phyloP scores from a whole-genome alignment of 345 rosid genomes.

The Luvunga scandens region DNA sequence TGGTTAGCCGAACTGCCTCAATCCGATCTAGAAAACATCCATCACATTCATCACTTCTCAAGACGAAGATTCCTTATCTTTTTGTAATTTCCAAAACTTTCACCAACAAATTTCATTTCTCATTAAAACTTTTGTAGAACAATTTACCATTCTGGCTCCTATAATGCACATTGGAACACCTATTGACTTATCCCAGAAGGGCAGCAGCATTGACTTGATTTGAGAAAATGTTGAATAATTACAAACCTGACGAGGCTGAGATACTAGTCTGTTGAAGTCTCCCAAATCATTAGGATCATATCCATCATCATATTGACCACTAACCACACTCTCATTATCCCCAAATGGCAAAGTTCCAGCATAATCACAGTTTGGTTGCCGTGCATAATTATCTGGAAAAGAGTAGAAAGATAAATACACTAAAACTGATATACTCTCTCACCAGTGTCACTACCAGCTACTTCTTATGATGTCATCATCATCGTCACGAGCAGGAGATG shows the following conservation, averaged over 20 bases:
- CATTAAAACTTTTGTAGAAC: not conserved
- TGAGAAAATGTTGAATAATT: not conserved
- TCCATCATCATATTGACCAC: not conserved
- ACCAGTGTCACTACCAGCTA: not conserved
- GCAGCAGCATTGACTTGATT: conserved; percentile 1
- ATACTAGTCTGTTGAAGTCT: not conserved
- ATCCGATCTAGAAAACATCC: not conserved
- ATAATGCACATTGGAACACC: not conserved
- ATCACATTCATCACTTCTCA: not conserved
- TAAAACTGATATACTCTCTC: not conserved
- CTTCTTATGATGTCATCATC: not conserved
- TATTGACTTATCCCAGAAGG: not conserved
- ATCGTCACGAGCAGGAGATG: not conserved
- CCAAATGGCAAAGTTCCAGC: not conserved
- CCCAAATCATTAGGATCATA: not conserved
- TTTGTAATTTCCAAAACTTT: not conserved
- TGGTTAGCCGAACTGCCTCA: not conserved
- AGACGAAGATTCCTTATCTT: not conserved
- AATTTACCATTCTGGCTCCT: not conserved
- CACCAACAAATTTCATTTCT: not conserved
- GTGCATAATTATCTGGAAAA: not conserved
- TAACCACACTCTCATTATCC: not conserved
- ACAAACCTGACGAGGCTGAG: not conserved
- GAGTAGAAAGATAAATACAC: not conserved
- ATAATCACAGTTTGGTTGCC: not conserved